Evolutionary conservation across 2,329 filamentous ascomycete species (phyloP), one percentile per base, ranked within the genome.

Genomic region (Neodidymelliopsis sp.): DNA sequence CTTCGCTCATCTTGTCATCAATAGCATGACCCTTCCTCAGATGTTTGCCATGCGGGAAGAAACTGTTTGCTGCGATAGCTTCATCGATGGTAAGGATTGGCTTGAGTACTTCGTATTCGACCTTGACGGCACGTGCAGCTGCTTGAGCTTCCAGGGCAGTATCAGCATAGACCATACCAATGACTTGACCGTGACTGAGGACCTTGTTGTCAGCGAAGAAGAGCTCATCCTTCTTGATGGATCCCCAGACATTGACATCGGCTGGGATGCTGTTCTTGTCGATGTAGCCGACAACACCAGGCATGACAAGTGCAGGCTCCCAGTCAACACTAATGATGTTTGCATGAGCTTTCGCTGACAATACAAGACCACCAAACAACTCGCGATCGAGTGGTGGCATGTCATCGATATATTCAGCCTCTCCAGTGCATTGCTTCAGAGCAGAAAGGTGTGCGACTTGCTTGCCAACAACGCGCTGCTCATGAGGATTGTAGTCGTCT

Each of bases 331-430:
- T 89, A n/a, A 88, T 63, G 35, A 97, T 83, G 69, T 89, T 96
- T 2, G 93, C 93, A 58, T 92, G 91, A 0, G 94, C 85, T 67
- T 90, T 94, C 1, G 87, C 88, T 0, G 92, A 97, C 30, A 97
- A 78, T 0, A 97, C 90, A 47, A 96, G 81, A 60, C 89, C 92
- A 6, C 89, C 93, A 57, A 91, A 91, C 0, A 97, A 79, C 71
- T 97, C 92, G 51, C 94, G 94, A 70, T 87, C 89, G 56, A 91
- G 77, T 0, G 84, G 79, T 2, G 92, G 91, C 19, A 96, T 94
- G 59, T 97, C 93, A 62, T 97, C 93, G 0, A 92, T 95, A 62
- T 97, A 97, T 62, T 96, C 90, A 2, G 93, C 93, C 74, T 96
- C 90, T 42, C 93, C 93, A 0, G 91, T 95, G 6, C 87, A 89